Conservation (phyloP, 495 filamentous ascomycete genomes). For the Penicillium coprophilum region DNA sequence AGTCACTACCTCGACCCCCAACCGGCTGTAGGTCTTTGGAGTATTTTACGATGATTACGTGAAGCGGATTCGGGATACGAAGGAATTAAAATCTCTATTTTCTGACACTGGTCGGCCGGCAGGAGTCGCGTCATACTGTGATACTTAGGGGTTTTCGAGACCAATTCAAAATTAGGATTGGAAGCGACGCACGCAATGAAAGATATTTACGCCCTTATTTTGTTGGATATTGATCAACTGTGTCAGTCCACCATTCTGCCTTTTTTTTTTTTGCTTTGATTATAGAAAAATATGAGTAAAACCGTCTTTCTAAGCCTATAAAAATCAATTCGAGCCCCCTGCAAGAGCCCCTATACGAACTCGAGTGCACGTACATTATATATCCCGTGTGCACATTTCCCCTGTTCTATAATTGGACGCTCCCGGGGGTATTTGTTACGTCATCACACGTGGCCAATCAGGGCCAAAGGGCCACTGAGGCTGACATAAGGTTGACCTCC, state of each 20-base stretch:
- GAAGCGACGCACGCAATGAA: constrained; percentile 24
- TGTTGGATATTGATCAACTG: too few species aligned
- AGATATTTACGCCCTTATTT: constrained; percentile 12
- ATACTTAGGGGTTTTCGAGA: constrained; percentile 12
- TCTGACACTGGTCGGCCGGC: constrained; percentile 18
- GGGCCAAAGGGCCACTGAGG: not conserved
- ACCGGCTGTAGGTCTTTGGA: constrained; percentile 59
- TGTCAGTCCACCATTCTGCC: too few species aligned
- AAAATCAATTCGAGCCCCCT: too few species aligned
- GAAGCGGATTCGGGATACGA: constrained; percentile 20
- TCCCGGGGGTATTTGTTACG: constrained; percentile 2
- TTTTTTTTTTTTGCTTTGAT: too few species aligned
- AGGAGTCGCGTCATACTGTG: constrained; percentile 18
- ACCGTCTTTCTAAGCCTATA: too few species aligned
- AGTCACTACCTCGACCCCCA: constrained; percentile 60
- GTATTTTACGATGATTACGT: constrained; percentile 29
- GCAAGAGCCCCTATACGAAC: not conserved
- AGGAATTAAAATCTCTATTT: constrained; percentile 31
- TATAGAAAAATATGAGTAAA: not conserved
- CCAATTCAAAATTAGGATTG: constrained; percentile 13
- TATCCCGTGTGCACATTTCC: constrained; percentile 4
- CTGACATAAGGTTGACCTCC: not conserved
- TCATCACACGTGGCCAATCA: not conserved
- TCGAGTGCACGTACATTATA: constrained; percentile 1
- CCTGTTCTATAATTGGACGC: constrained; percentile 11